Base-by-base conservation (phyloP, 2,329 filamentous ascomycete genomes). In the Pochonia chlamydosporia region DNA sequence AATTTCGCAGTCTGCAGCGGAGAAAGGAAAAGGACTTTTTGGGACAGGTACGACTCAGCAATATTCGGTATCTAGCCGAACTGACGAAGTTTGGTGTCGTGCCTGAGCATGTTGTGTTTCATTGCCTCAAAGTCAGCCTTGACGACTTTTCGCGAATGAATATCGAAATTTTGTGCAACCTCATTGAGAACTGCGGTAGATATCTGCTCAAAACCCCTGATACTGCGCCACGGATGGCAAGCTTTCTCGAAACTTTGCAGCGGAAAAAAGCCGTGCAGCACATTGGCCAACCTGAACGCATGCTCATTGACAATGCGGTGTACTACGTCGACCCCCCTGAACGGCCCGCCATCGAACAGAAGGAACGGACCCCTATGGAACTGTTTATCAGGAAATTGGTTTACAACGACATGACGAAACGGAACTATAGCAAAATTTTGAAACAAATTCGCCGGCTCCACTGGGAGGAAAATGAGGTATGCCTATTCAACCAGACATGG, bases 111-210 rank as follows among this genome's bases (percentile, higher is more conserved):
- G 92, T 99, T 54, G 95, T 99, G 46, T 99, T 99, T 62, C 93
- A 99, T 62, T 99, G 93, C 63, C 81, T 99, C 58, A 99, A 96
- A 66, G 92, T 99, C 64, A 95, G 92, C 56, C 72, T 99, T 24
- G 93, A 99, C 59, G 93, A 99, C 61, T 99, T 99, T 62, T 96
- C 93, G 3, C 82, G 92, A 51, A 96, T 96, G 87, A 99, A 99
- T 61, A 96, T 99, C 53, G 95, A 99, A 65, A 96, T 99, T 57
- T 92, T 99, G 53, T 95, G 91, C 60, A 95, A 95, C 60, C 75
- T 99, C 24, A 76, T 99, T 20, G 93, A 99, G 65, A 97, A 97
- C 54, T 99, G 95, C 61, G 93, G 93, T 37, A 83, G 93, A 16
- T 99, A 96, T 66, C 74, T 99, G 20, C 77, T 99, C 49, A 88